phyloP scores from a whole-genome alignment of 768 basidiomycete genomes.

The Rhizopogon vesiculosus region DNA sequence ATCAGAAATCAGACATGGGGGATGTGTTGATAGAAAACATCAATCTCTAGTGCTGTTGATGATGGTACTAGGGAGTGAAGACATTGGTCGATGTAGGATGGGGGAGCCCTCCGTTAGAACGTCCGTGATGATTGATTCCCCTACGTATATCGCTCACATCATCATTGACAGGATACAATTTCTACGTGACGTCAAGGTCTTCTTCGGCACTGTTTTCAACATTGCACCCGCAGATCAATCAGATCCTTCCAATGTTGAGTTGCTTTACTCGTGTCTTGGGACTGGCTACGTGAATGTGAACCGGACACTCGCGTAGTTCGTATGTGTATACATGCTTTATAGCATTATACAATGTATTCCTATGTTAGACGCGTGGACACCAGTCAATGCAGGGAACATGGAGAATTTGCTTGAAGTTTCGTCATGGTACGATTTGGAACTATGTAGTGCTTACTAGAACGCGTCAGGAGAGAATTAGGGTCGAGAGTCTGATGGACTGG shows the following conservation, averaged over 20 bases:
- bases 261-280: slow-evolving; percentile 87
- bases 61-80: slow-evolving; percentile 97
- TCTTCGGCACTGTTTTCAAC: slow-evolving; percentile 94
- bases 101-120: slow-evolving; percentile 78
- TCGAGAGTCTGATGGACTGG: too few relatives aligned
- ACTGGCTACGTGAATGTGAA: slow-evolving; percentile 90
- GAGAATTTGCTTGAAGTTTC: too few relatives aligned
- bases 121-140: slow-evolving; percentile 36
- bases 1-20: slow-evolving; percentile 73
- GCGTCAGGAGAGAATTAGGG: too few relatives aligned
- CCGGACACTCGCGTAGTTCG: slow-evolving; percentile 56
- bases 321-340: background rate
- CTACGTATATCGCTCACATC: slow-evolving; percentile 1
- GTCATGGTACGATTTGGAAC: too few relatives aligned
- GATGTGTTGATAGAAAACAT: slow-evolving; percentile 88
- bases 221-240: slow-evolving; percentile 59
- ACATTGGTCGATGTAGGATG: slow-evolving; percentile 88
- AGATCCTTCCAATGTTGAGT: slow-evolving; percentile 49
- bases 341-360: too few relatives aligned
- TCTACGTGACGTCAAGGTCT: slow-evolving; percentile 71
- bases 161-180: slow-evolving; percentile 73
- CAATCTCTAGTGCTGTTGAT: slow-evolving; percentile 81
- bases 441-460: too few relatives aligned
- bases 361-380: too few relatives aligned
- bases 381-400: too few relatives aligned